Conservation (phyloP, 306 rosid species). For the Fagus sylvatica region DNA sequence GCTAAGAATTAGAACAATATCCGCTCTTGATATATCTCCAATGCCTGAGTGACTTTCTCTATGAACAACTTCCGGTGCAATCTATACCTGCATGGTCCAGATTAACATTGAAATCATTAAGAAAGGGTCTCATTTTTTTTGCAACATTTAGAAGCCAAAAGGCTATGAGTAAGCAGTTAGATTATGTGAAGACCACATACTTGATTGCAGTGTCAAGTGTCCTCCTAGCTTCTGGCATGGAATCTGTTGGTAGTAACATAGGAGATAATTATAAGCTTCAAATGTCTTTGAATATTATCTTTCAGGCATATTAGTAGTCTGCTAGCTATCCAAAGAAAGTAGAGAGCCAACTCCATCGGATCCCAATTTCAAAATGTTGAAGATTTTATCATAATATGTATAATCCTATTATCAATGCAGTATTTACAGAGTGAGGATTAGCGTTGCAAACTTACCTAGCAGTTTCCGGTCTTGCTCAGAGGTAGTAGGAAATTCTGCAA, state of each 20-base stretch:
- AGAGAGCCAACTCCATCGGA: not conserved
- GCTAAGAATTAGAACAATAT: conserved; percentile 52
- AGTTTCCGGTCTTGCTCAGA: conserved; percentile 65
- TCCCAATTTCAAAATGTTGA: not conserved
- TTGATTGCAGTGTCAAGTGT: conserved; percentile 70
- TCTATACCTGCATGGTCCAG: conserved; percentile 66
- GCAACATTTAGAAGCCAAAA: conserved; percentile 5
- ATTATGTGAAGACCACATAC: conserved; percentile 39
- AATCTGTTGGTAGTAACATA: conserved; percentile 46
- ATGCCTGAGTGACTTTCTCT: conserved; percentile 67
- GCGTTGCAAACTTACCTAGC: conserved; percentile 48
- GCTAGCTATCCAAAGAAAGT: conserved; percentile 2
- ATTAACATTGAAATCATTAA: conserved; percentile 11
- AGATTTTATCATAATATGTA: conserved; percentile 3
- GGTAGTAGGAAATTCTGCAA: conserved; percentile 60
- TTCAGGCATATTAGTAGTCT: conserved; percentile 7
- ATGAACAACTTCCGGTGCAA: conserved; percentile 75
- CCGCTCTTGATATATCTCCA: conserved; percentile 76
- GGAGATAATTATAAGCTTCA: conserved; percentile 23
- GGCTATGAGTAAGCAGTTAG: conserved; percentile 14
- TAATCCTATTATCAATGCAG: not conserved
- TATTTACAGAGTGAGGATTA: conserved; percentile 5
- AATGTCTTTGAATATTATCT: not conserved
- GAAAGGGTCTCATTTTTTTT: not conserved
- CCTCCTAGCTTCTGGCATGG: conserved; percentile 56